Evolutionary conservation across 2,329 filamentous ascomycete species (phyloP), one percentile per base, ranked within the genome.

Genomic region (Arthrinium phaeospermum): DNA sequence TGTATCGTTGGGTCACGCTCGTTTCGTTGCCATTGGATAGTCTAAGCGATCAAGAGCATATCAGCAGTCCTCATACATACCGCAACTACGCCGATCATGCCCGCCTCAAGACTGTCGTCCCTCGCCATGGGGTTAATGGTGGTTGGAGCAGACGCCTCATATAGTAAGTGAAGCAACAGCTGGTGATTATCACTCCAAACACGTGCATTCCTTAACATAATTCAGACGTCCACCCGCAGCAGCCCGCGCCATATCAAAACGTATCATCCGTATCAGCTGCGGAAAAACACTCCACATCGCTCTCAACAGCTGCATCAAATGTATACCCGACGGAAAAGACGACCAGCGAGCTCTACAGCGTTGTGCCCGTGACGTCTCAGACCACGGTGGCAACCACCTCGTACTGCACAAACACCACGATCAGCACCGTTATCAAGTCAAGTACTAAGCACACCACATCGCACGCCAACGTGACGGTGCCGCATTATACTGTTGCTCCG

Each of bases 1-100:
- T 71, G 68, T 61, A 64, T 77, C 72, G 74, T 75, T 76, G 70
- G 67, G 45, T 71, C 73, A 76, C 77, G 27, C 72, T 78, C 76
- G 77, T 75, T 78, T 57, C 72, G 70, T 16, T 72, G 37, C 46
- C 72, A 71, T 37, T 70, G 72, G 53, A 73, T 72, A 70, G 69
- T 74, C 67, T 57, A 37, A 34, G 27, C n/a, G 61, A 72, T 34
- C 13, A n/a, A 64, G 19, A 64, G 10, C 57, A 64, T 41, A 64
- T 22, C 57, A 13, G 57, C 37, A 41, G 37, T 41, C n/a, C 34
- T 64, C 57, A 5, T 64, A 41, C 57, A 41, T 64, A 64, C 19
- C 22, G 16, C 57, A 73, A 64, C 71, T 53, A 72, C 71, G 75
- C 67, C 24, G 41, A 80, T 79, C 78, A 72, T 77, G 71, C 72